Evolutionary conservation across 352 stramenopile genomes (phyloP), one percentile per base, ranked within the genome.

Genomic region (Phytophthora chlamydospora): DNA sequence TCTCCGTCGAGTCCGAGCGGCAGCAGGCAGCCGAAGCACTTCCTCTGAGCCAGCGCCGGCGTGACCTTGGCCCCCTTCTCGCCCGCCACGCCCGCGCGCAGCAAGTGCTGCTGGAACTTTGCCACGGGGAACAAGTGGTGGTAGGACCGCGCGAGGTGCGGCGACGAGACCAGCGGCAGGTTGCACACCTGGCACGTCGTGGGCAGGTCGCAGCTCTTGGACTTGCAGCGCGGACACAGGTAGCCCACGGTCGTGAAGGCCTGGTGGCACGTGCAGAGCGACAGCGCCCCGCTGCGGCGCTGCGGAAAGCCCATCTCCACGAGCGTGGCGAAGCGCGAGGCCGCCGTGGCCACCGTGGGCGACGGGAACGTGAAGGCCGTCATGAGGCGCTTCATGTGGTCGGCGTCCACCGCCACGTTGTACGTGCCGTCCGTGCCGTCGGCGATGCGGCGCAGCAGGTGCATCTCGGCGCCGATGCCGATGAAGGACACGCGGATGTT

Each of bases 71-170:
- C 52, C 44, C 42, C 53, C 8, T 76, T 67, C 43, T 71, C 62
- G 16, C 52, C 67, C 5, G 34, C 39, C 33, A 53, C 39, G 11
- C 47, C 42, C 36, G 58, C 88, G 10, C 62, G 46, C 35, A 89
- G 44, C 13, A 75, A 67, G 9, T 70, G 80, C 70, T 97, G 93
- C 12, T 87, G 66, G 76, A 99, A 99, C 43, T 95, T 96, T 46
- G 85, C 78, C 8, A 99, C 92, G 3, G 97, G 97, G 66, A 99
- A 99, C 48, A 99, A 84, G 76, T 99, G 97, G 73, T 99, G 97
- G 80, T 99, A 99, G 6, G 92, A 98, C 17, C 97, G 82, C 57
- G 97, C 96, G 13, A 99, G 83, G 68, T 99, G 97, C n/a, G 97
- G 95, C 36, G 96, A 98, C 50, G 97, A 92, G 31, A 95, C 96